Conservation (phyloP, 108 stramenopile species). For the Bacterosira constricta region DNA sequence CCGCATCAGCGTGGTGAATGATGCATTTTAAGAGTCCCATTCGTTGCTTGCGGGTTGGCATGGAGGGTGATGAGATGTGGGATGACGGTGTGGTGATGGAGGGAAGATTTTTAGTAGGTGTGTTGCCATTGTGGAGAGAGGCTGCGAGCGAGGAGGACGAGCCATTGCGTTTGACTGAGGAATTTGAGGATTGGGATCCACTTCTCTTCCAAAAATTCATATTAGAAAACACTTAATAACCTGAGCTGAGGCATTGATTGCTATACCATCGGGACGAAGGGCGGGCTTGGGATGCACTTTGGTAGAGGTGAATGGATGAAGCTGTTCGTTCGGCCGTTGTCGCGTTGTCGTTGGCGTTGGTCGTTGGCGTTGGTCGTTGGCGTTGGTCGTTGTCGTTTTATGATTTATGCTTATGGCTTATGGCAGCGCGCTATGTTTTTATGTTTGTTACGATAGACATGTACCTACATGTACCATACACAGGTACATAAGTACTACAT, state of each 20-base stretch:
- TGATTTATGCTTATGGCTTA: too few relatives aligned
- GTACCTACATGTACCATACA: too few relatives aligned
- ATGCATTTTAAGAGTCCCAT: slow-evolving; percentile 46
- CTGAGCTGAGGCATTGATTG: neutral
- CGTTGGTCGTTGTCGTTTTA: too few relatives aligned
- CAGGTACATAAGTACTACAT: too few relatives aligned
- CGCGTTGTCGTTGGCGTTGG: too few relatives aligned
- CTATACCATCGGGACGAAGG: too few relatives aligned
- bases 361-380: too few relatives aligned
- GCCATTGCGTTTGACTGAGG: neutral
- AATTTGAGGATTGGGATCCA: neutral
- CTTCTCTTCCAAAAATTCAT: slow-evolving; percentile 3
- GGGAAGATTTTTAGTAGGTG: neutral
- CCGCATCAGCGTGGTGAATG: slow-evolving; percentile 43
- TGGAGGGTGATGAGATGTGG: neutral
- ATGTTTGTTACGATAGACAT: too few relatives aligned
- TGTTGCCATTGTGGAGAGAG: neutral
- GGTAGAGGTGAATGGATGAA: too few relatives aligned
- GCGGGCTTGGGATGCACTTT: too few relatives aligned
- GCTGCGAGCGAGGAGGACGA: neutral
- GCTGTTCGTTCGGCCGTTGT: too few relatives aligned
- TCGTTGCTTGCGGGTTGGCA: slow-evolving; percentile 41
- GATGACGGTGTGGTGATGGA: slow-evolving; percentile 8
- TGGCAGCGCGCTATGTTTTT: too few relatives aligned
- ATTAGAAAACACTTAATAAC: neutral